A percentile compares a stretch with the other conserved stretches of the same genome.
Evolutionary conservation across 306 rosid genomes (phyloP).

Genomic region (Ormosia emarginata): DNA sequence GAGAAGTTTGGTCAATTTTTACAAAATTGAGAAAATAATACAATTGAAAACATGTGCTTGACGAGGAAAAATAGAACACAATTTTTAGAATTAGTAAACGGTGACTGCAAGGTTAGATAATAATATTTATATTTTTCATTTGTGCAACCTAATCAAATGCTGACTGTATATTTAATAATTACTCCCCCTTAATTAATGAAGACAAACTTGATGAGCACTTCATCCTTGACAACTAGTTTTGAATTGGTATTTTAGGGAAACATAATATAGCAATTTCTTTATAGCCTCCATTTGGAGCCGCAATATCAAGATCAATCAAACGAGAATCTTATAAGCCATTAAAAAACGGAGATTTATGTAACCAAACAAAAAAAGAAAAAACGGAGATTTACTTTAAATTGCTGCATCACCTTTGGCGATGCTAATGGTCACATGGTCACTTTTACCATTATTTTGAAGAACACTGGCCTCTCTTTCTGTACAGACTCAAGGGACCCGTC

Average conservation of each 20-base stretch:
- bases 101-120: neutral
- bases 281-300: neutral
- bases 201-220: neutral
- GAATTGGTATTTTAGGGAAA: neutral
- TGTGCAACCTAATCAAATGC: neutral
- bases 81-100: neutral
- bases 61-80: neutral
- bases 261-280: neutral
- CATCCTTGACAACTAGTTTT: neutral
- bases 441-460: neutral
- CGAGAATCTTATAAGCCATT: neutral
- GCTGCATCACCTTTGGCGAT: neutral
- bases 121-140: neutral
- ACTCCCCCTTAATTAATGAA: neutral
- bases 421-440: neutral
- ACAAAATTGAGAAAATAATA: neutral
- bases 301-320: neutral
- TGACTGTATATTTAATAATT: neutral
- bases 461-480: neutral
- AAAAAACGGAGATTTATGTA: neutral
- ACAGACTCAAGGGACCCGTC: neutral
- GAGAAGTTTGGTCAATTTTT: neutral
- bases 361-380: neutral
- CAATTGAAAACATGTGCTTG: slow-evolving; percentile 12
- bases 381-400: neutral